Evolutionary conservation across 1,284 basidiomycete species (phyloP).

Genomic region (Amylostereum areolatum): DNA sequence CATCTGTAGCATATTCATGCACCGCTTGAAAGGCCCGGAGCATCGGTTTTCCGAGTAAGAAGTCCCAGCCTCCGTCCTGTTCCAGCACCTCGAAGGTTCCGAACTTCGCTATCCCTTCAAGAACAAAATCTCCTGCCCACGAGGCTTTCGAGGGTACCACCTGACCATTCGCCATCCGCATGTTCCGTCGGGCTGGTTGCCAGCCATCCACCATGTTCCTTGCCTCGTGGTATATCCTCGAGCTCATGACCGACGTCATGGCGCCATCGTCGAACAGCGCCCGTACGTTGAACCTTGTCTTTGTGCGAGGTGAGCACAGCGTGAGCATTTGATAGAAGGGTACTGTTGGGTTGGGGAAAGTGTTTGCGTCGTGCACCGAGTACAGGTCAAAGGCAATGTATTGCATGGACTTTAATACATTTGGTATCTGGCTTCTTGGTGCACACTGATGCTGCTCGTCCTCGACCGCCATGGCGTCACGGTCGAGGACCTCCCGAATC

Average conservation of each 20-base stretch:
- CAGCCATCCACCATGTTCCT: neutral
- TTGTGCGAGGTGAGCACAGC: neutral
- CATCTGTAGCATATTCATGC: slow-evolving; percentile 17
- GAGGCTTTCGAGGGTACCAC: neutral
- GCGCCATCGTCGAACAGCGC: neutral
- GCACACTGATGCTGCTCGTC: too few relatives aligned
- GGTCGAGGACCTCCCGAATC: too few relatives aligned
- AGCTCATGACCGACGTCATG: neutral
- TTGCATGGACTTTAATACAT: too few relatives aligned
- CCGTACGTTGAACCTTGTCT: too few relatives aligned
- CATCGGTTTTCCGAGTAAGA: slow-evolving; percentile 22
- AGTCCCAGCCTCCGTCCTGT: slow-evolving; percentile 16
- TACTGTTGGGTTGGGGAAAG: neutral
- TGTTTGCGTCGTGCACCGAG: neutral
- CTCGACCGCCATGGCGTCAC: too few relatives aligned
- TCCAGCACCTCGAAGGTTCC: slow-evolving; percentile 20
- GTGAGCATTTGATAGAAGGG: neutral
- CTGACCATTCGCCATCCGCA: neutral
- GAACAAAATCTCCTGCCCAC: neutral
- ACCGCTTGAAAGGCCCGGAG: slow-evolving; percentile 11
- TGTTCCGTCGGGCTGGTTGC: neutral
- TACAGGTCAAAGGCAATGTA: too few relatives aligned
- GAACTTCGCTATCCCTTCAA: slow-evolving; percentile 3
- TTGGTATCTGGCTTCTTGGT: neutral
- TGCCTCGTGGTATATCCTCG: neutral